These are phyloP conservation scores for Aspergillus bridgeri DNA, from an alignment of 495 filamentous ascomycete species.

Conservation along the genomic window DNA sequence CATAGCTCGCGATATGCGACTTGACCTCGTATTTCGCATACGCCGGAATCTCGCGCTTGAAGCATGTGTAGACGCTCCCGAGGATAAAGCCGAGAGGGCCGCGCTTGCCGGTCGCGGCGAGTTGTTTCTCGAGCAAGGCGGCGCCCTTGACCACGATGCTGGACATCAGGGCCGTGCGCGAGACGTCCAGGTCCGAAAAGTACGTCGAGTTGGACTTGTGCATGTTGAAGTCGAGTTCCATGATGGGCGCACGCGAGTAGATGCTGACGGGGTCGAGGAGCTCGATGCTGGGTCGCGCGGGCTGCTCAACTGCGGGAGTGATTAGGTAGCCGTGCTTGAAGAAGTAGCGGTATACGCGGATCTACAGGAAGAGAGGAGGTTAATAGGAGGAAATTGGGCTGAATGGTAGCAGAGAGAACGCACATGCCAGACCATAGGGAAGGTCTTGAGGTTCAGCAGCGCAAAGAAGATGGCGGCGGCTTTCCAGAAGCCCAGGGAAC, in stretches of 20 bases:
- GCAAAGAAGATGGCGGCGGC: constrained; percentile 41
- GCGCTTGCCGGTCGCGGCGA: constrained; percentile 32
- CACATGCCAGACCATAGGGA: constrained; percentile 55
- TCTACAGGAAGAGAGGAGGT: constrained; percentile 2
- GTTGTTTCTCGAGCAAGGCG: constrained; percentile 27
- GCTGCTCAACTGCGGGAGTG: constrained; percentile 18
- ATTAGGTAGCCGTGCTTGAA: constrained; percentile 23
- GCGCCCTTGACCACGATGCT: constrained; percentile 51
- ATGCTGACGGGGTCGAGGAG: constrained; percentile 50
- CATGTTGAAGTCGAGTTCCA: constrained; percentile 78
- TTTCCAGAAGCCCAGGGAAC: constrained; percentile 35
- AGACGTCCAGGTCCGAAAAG: constrained; percentile 76
- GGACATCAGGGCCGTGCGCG: constrained; percentile 57
- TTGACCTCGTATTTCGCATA: constrained; percentile 70
- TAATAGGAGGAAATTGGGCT: not conserved
- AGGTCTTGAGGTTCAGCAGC: constrained; percentile 49
- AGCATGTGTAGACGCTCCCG: constrained; percentile 65
- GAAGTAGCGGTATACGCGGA: constrained; percentile 25
- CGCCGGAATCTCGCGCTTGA: constrained; percentile 67
- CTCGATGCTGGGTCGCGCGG: constrained; percentile 10
- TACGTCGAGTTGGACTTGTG: constrained; percentile 87
- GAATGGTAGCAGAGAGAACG: constrained; percentile 15
- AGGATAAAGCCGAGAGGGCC: constrained; percentile 53
- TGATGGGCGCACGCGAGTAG: constrained; percentile 45
- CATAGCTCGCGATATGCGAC: constrained; percentile 68